Evolutionary conservation across 2,329 filamentous ascomycete species (phyloP).

Genomic region (Colletotrichum cuscutae): DNA sequence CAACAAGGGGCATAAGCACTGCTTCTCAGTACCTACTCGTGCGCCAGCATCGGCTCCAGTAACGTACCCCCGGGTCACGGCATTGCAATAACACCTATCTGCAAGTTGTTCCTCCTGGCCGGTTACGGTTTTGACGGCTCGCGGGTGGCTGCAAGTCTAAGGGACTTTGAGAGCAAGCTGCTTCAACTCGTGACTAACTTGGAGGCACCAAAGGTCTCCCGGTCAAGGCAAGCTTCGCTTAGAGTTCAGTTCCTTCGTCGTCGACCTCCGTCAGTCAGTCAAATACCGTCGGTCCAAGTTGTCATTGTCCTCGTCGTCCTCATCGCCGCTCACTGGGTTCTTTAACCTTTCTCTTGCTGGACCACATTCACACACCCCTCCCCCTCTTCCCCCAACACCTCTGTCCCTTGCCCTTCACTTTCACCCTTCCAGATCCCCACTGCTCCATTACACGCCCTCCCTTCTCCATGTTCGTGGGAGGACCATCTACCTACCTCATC

Average conservation of each 20-base stretch:
- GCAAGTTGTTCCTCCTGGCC: conserved; percentile 4
- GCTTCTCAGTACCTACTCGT: not conserved
- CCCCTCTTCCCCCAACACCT: not conserved
- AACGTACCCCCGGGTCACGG: not conserved
- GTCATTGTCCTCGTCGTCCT: not conserved
- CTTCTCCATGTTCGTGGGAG: conserved; percentile 22
- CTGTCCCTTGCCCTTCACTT: not conserved
- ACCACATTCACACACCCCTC: conserved; percentile 5
- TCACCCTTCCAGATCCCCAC: conserved; percentile 4
- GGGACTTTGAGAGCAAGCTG: conserved; percentile 11
- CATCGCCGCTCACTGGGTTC: conserved; percentile 21
- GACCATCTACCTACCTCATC: conserved; percentile 20
- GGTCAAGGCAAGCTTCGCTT: conserved; percentile 16
- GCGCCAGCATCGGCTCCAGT: not conserved
- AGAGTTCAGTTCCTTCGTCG: conserved; percentile 26
- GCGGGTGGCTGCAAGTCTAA: conserved; percentile 21
- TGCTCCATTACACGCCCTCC: conserved; percentile 19
- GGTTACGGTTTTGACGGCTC: conserved; percentile 20
- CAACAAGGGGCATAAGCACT: not conserved
- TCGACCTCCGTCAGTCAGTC: conserved; percentile 15
- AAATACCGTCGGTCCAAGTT: conserved; percentile 12
- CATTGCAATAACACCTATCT: conserved; percentile 1
- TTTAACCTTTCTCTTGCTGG: conserved; percentile 27
- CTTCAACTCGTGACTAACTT: conserved; percentile 20
- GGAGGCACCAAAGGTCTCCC: conserved; percentile 15